These are phyloP conservation scores for Chlamydomonas sp. DNA, from an alignment of 139 green algal species.

Conservation along the genomic window DNA sequence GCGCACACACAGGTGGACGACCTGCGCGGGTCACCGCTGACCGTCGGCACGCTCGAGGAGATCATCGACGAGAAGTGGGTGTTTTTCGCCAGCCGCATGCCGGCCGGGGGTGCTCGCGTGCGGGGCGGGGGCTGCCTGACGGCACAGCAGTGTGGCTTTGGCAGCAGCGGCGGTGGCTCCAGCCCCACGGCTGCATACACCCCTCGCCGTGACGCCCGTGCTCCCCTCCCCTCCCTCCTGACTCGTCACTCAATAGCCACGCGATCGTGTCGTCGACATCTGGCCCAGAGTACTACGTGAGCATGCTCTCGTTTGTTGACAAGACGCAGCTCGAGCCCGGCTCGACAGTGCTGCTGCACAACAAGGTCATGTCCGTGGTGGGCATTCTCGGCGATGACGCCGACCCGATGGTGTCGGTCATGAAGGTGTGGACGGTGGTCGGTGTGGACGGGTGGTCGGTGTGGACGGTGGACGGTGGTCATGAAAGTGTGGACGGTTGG, in stretches of 20 bases:
- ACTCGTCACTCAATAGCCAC: slow-evolving; percentile 61
- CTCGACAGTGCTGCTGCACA: slow-evolving; percentile 93
- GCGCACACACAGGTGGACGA: slow-evolving; percentile 93
- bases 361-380: slow-evolving; percentile 95
- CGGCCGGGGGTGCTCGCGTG: too few species aligned
- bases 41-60: slow-evolving; percentile 92
- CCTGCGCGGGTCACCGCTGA: slow-evolving; percentile 86
- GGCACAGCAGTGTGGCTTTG: too few species aligned
- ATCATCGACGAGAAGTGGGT: slow-evolving; percentile 97
- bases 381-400: slow-evolving; percentile 93
- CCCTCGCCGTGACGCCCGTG: neutral
- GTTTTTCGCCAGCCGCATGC: too few species aligned
- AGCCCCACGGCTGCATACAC: too few species aligned
- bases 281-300: slow-evolving; percentile 98
- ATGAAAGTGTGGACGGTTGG: too few species aligned
- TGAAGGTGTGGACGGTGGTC: too few species aligned
- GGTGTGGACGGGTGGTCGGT: neutral
- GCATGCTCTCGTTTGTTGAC: slow-evolving; percentile 97
- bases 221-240: neutral
- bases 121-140: too few species aligned
- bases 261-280: slow-evolving; percentile 90
- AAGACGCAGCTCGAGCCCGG: slow-evolving; percentile 98
- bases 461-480: too few species aligned
- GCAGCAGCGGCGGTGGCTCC: too few species aligned
- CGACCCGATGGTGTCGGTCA: slow-evolving; percentile 98